These are phyloP conservation scores for Cornus florida DNA, from an alignment of 148 eudicot species.

Conservation along the genomic window DNA sequence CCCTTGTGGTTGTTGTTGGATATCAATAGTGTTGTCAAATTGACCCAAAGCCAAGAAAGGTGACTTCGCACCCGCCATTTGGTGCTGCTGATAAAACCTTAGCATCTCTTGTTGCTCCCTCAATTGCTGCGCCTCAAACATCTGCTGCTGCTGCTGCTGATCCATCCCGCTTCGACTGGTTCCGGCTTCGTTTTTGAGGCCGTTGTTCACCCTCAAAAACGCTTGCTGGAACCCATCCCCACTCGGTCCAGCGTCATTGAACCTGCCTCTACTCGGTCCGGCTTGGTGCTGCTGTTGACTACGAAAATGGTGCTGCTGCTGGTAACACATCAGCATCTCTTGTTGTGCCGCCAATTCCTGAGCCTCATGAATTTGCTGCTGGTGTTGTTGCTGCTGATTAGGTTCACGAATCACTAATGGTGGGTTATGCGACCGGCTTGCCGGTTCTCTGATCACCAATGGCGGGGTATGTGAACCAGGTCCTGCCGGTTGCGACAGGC, in stretches of 20 bases:
- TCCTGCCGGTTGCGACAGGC: conserved; percentile 5
- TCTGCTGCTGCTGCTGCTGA: too few relatives aligned
- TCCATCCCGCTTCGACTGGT: neutral
- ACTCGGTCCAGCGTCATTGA: conserved; percentile 28
- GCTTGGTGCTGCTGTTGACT: conserved; percentile 31
- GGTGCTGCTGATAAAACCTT: neutral
- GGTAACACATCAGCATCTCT: conserved; percentile 47
- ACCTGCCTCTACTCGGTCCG: conserved; percentile 17
- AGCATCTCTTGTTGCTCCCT: too few relatives aligned
- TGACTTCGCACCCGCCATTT: conserved; percentile 21
- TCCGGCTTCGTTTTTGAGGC: too few relatives aligned
- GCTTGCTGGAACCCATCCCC: conserved; percentile 17
- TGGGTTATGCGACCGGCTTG: conserved; percentile 12
- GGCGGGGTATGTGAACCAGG: conserved; percentile 27
- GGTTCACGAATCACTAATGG: conserved; percentile 31
- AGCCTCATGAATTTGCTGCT: conserved; percentile 42
- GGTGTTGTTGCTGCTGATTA: conserved; percentile 41
- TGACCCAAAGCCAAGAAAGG: conserved; percentile 46
- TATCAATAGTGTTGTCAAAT: conserved; percentile 33
- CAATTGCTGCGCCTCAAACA: too few relatives aligned
- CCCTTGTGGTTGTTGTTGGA: conserved; percentile 33
- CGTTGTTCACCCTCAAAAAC: too few relatives aligned
- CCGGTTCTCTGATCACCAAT: conserved; percentile 32
- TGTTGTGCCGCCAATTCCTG: conserved; percentile 56
- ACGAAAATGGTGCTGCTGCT: conserved; percentile 30